Base-by-base conservation (phyloP, 164 flowering plant species). In the Santalum album region DNA sequence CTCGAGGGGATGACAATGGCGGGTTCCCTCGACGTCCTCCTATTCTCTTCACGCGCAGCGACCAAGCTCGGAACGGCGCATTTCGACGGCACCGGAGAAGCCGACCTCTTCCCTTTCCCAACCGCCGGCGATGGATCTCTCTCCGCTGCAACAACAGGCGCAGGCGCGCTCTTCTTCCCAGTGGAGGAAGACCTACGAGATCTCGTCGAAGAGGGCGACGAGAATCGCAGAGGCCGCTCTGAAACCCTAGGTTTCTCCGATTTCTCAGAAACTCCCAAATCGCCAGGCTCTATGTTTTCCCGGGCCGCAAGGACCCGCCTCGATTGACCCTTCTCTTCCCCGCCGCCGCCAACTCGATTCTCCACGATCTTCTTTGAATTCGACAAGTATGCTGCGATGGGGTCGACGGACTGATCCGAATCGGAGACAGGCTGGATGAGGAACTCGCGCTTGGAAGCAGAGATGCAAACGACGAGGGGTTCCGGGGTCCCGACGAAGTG, bases 1-100 rank as follows among this genome's bases (percentile, higher is more conserved):
- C 99, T 84, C 0, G 99, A 89, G 0, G 96, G 96, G 38, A 92
- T 96, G 0, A 89, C 57, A 10, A 92, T 87, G 11, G 96, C 94
- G 2, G 91, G 72, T 64, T 92, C 99, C 62, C 61, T 84, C 0
- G 87, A 60, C 0, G 53, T 34, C 65, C 62, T 87, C 65, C 85
- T 52, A 18, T 65, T 82, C 63, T 89, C 99, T 11, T 89, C 94
- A 29, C 59, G 65, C 0, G 96, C 96, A 0, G 72, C 70, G 14
- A 58, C 80, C 60, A 92, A 62, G 63, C 99, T 87, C 9, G 96
- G 96, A 1, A 92, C 96, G 43, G 71, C 83, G 42, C 91, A 84
- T 40, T 92, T 92, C 0, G 96, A 89, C 0, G 99, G 96, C 26
- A 72, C 91, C 0, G 96, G 96, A 2, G 98, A 88, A 0, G 86